Conservation (phyloP, 164 flowering plant genomes). For the Chimonanthus praecox region DNA sequence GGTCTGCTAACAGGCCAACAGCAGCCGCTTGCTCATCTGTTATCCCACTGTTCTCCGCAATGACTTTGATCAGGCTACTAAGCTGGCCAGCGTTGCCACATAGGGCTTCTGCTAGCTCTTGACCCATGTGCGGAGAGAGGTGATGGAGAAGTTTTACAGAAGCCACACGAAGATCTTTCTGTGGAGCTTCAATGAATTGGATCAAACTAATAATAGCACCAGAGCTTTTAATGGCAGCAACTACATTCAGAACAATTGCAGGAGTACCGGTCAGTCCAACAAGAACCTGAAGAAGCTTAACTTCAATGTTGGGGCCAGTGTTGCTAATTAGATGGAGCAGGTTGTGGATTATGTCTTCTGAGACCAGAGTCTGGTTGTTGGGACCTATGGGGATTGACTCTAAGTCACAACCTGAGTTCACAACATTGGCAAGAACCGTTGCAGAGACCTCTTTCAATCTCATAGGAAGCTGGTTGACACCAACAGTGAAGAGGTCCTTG, state of each 20-base stretch:
- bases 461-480: constrained; percentile 76
- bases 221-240: constrained; percentile 81
- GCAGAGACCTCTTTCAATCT: constrained; percentile 88
- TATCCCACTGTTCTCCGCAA: constrained; percentile 56
- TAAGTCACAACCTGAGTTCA: constrained; percentile 62
- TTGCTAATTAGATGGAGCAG: constrained; percentile 93
- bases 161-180: constrained; percentile 72
- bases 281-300: constrained; percentile 93
- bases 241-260: constrained; percentile 50
- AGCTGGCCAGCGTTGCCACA: constrained; percentile 83
- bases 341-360: constrained; percentile 75
- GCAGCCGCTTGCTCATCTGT: constrained; percentile 95
- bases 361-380: constrained; percentile 71
- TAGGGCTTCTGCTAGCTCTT: constrained; percentile 72
- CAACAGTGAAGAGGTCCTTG: constrained; percentile 74
- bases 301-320: constrained; percentile 92
- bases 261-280: constrained; percentile 82
- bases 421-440: constrained; percentile 82
- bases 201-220: constrained; percentile 91
- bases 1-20: constrained; percentile 76
- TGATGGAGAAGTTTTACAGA: constrained; percentile 76
- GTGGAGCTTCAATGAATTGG: constrained; percentile 92
- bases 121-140: constrained; percentile 81
- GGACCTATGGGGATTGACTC: constrained; percentile 66
- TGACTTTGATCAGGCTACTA: constrained; percentile 51